These are phyloP conservation scores for Yarrowia divulgata DNA, from an alignment of 805 yeast genomes.

Conservation along the genomic window DNA sequence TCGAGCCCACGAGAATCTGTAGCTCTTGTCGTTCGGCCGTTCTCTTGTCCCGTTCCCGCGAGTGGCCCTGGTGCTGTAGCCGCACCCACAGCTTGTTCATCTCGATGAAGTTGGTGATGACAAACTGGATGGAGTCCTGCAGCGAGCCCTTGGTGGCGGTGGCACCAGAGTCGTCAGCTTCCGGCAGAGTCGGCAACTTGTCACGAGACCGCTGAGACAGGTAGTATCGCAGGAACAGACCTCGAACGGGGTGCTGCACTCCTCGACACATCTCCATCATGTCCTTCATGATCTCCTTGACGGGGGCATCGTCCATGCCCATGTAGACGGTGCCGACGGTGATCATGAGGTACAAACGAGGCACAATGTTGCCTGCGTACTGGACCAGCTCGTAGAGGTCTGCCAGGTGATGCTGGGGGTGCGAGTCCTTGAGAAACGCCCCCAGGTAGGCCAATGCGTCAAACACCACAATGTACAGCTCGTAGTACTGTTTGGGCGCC, in stretches of 20 bases:
- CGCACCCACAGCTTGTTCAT: constrained; percentile 99
- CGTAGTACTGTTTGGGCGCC: constrained; percentile 92
- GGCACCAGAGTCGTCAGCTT: constrained; percentile 27
- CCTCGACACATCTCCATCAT: constrained; percentile 98
- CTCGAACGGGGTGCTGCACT: constrained; percentile 93
- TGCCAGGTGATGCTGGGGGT: constrained; percentile 75
- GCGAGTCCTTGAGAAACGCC: constrained; percentile 67
- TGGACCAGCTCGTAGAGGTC: constrained; percentile 95
- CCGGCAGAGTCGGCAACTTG: constrained; percentile 56
- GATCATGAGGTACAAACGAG: constrained; percentile 91
- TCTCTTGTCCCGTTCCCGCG: constrained; percentile 77
- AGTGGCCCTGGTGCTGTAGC: constrained; percentile 92
- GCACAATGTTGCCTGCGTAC: constrained; percentile 89
- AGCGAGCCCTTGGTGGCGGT: constrained; percentile 52
- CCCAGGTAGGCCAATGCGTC: constrained; percentile 80
- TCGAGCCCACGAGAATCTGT: constrained; percentile 91
- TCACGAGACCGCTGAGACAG: constrained; percentile 83
- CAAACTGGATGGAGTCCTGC: constrained; percentile 75
- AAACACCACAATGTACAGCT: constrained; percentile 80
- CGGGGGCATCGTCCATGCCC: constrained; percentile 77
- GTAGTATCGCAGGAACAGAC: constrained; percentile 88
- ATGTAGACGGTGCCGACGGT: constrained; percentile 92
- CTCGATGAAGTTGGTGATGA: constrained; percentile 87
- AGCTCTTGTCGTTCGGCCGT: constrained; percentile 83
- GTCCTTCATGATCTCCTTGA: constrained; percentile 86